Evolutionary conservation across 2,329 filamentous ascomycete genomes (phyloP).

Genomic region (Xylariaceae sp.): DNA sequence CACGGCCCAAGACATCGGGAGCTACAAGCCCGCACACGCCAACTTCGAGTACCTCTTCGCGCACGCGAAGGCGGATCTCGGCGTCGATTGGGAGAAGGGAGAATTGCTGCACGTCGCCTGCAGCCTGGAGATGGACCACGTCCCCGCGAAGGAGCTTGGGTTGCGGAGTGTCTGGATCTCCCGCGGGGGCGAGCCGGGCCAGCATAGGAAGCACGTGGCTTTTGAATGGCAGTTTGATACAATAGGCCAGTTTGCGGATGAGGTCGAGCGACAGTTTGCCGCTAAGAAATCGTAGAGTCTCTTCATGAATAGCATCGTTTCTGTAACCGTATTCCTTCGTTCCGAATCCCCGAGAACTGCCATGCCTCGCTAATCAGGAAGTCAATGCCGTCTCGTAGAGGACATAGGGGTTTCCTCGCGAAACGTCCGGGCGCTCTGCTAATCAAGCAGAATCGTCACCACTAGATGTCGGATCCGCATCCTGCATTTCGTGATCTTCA

Average conservation of each 20-base stretch:
- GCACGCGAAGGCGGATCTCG: conserved; percentile 50
- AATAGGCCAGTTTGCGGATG: conserved; percentile 38
- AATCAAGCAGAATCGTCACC: neutral
- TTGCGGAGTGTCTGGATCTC: conserved; percentile 64
- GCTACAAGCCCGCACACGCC: conserved; percentile 61
- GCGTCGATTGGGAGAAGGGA: conserved; percentile 43
- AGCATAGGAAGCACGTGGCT: conserved; percentile 30
- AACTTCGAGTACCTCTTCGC: conserved; percentile 66
- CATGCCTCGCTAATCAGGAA: neutral
- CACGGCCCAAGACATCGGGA: conserved; percentile 67
- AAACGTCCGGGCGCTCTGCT: neutral
- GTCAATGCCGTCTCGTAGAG: no score
- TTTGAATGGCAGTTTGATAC: conserved; percentile 39
- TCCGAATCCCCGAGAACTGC: neutral
- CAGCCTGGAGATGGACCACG: conserved; percentile 63
- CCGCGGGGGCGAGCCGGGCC: conserved; percentile 38
- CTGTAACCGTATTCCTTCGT: neutral
- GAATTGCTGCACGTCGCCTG: conserved; percentile 65
- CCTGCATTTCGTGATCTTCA: neutral
- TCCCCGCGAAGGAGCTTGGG: conserved; percentile 57
- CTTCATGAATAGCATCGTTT: neutral
- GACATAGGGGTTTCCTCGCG: neutral
- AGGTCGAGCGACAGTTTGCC: conserved; percentile 39
- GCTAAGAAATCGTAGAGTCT: conserved; percentile 20
- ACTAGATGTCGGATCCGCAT: conserved; percentile 6